Conservation (phyloP, 2,329 filamentous ascomycete genomes). For the Aspergillus viridinutans region DNA sequence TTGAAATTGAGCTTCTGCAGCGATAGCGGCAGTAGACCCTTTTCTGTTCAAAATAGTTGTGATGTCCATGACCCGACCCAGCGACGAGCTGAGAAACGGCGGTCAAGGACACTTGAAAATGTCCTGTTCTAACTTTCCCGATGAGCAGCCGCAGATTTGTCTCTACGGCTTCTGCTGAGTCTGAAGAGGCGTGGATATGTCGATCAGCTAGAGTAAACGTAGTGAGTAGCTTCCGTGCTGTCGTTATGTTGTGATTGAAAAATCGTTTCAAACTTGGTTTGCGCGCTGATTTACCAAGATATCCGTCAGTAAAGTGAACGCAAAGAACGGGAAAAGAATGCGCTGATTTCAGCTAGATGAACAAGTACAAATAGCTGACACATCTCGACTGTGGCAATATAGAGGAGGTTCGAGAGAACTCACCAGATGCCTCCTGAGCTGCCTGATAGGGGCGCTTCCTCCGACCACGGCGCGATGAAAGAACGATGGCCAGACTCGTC, state of each 20-base stretch:
- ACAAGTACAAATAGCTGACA: not conserved
- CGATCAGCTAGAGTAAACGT: not conserved
- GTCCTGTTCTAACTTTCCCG: slow-evolving; percentile 14
- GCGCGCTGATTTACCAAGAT: not conserved
- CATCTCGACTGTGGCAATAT: not conserved
- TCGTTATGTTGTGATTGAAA: not conserved
- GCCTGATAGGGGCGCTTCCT: not conserved
- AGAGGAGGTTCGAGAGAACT: not conserved
- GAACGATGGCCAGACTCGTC: slow-evolving; percentile 1
- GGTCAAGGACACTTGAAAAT: slow-evolving; percentile 27
- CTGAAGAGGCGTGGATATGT: not conserved
- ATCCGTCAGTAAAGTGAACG: not conserved
- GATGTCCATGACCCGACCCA: slow-evolving; percentile 48
- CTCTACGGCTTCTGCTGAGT: slow-evolving; percentile 10
- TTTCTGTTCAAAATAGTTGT: slow-evolving; percentile 50
- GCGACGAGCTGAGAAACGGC: slow-evolving; percentile 27
- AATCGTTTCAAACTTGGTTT: not conserved
- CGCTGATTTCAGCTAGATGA: not conserved
- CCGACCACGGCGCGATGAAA: slow-evolving; percentile 1
- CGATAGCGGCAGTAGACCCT: slow-evolving; percentile 42
- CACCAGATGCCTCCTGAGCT: not conserved
- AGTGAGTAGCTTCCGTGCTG: not conserved
- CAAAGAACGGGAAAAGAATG: not conserved
- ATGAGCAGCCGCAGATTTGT: slow-evolving; percentile 9
- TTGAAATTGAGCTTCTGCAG: slow-evolving; percentile 41